Evolutionary conservation across 257 asterid species (phyloP).

Genomic region (Gardenia jasminoides): DNA sequence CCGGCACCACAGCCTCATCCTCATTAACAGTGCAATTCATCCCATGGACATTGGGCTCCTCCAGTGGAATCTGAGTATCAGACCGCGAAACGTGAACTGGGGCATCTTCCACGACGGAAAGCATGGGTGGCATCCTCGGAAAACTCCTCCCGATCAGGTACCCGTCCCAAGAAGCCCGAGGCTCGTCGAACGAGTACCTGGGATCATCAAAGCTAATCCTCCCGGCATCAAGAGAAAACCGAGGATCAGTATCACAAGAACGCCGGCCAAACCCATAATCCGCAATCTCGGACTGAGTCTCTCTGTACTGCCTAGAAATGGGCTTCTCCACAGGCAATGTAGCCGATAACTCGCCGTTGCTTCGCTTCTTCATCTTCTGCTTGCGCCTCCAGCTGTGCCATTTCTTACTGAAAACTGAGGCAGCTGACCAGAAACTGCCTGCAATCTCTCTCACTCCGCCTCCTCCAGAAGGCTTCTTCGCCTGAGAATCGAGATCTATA

Average conservation of each 20-base stretch:
- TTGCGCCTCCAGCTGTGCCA: constrained; percentile 86
- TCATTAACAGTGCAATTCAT: constrained; percentile 21
- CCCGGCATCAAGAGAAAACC: constrained; percentile 82
- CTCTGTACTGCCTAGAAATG: constrained; percentile 60
- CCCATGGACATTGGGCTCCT: constrained; percentile 31
- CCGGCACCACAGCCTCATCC: constrained; percentile 52
- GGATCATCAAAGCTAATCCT: constrained; percentile 82
- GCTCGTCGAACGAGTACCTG: constrained; percentile 78
- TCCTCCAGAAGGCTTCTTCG: constrained; percentile 60
- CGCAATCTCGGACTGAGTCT: constrained; percentile 82
- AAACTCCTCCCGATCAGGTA: constrained; percentile 58
- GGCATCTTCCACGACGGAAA: constrained; percentile 72
- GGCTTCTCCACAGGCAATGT: constrained; percentile 73
- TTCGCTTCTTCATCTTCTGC: constrained; percentile 70
- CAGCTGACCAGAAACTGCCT: constrained; percentile 68
- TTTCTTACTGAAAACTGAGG: constrained; percentile 85
- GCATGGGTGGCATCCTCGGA: constrained; percentile 70
- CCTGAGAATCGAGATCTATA: constrained; percentile 59
- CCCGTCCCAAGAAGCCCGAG: constrained; percentile 91
- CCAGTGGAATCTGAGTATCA: constrained; percentile 70
- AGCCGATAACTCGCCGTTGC: constrained; percentile 43
- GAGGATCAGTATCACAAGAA: constrained; percentile 77
- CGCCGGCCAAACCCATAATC: constrained; percentile 87
- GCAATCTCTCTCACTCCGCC: constrained; percentile 44
- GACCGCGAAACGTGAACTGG: constrained; percentile 46